phyloP scores from a whole-genome alignment of 352 stramenopile genomes.

The Pythium apleroticum region DNA sequence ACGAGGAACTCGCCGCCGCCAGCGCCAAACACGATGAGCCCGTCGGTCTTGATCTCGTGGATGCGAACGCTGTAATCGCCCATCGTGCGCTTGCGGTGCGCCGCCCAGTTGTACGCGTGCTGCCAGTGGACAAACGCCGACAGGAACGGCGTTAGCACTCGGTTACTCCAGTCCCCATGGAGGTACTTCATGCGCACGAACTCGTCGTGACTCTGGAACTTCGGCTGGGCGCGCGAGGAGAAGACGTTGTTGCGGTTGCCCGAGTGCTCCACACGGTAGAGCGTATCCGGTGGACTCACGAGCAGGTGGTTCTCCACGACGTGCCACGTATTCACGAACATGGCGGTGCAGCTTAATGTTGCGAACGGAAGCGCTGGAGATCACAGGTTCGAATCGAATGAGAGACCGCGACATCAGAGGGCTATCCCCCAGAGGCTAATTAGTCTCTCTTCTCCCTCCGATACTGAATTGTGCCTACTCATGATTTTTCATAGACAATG shows the following conservation, averaged over 20 bases:
- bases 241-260: not conserved
- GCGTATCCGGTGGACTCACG: not conserved
- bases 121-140: not conserved
- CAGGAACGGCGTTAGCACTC: constrained; percentile 2
- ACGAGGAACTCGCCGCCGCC: constrained; percentile 10
- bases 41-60: constrained; percentile 1
- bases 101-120: constrained; percentile 3
- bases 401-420: too few relatives aligned
- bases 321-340: constrained; percentile 4
- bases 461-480: too few relatives aligned
- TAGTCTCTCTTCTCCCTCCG: too few relatives aligned
- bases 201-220: not conserved
- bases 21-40: constrained; percentile 3
- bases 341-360: too few relatives aligned
- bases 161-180: not conserved
- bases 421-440: too few relatives aligned
- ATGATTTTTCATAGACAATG: too few relatives aligned
- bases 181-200: not conserved
- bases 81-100: not conserved
- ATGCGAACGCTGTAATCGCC: not conserved
- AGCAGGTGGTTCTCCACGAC: not conserved
- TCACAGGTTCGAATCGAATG: too few relatives aligned
- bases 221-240: not conserved
- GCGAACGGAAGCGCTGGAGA: too few relatives aligned
- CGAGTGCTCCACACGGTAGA: constrained; percentile 8